These are phyloP conservation scores for Solanum clarkiae DNA, from an alignment of 257 asterid species.

Conservation along the genomic window DNA sequence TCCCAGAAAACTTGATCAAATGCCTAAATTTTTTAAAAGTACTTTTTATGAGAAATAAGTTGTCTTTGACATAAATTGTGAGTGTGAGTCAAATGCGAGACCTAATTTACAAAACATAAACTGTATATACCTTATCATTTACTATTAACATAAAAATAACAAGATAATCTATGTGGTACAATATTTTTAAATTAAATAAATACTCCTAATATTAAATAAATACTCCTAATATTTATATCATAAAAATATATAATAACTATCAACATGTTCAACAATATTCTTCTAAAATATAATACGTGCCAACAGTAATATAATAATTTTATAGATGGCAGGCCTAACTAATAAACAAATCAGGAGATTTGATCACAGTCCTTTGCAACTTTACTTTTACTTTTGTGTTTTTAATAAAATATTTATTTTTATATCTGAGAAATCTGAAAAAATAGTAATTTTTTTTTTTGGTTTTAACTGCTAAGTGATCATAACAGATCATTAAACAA, in stretches of 20 bases:
- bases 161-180: neutral
- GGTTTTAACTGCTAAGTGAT: neutral
- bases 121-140: neutral
- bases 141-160: too few species aligned
- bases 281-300: neutral
- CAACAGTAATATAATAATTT: neutral
- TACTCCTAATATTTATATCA: neutral
- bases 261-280: neutral
- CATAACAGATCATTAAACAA: neutral
- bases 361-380: neutral
- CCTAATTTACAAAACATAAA: too few species aligned
- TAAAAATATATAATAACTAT: neutral
- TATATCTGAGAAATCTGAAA: too few species aligned
- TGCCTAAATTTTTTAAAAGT: neutral
- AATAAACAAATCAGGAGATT: neutral
- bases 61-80: neutral
- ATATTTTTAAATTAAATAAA: neutral
- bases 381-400: too few species aligned
- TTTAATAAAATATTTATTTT: too few species aligned
- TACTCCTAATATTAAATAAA: too few species aligned
- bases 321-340: neutral
- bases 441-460: too few species aligned
- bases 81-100: too few species aligned
- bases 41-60: too few species aligned
- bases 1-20: neutral